Evolutionary conservation across 257 asterid genomes (phyloP), one percentile per base, ranked within the genome.

Genomic region (Primulina huaijiensis): DNA sequence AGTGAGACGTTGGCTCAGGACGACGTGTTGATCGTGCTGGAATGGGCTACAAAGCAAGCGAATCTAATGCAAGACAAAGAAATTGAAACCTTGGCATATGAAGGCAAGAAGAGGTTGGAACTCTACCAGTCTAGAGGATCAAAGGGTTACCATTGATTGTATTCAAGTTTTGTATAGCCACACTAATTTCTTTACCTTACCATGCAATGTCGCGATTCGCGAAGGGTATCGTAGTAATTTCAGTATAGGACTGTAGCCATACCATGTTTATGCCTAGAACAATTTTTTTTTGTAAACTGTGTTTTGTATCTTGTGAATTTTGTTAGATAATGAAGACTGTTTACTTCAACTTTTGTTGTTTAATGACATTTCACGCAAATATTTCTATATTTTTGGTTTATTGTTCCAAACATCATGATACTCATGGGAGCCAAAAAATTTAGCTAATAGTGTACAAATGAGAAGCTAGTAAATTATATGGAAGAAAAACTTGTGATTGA

Each of bases 51-150:
- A 14, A 88, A 88, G 53, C 93, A 86, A 59, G 65, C 72, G 14
- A 29, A 29, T 11, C 46, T 90, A 4, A 84, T 78, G 84, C 95
- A 83, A 56, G 93, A 84, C 35, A 74, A 86, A 3, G 70, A 67
- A 0, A 75, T 88, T 2, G 82, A 75, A 12, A 74, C 74, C 6
- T 72, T 88, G 30, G 89, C 79, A 1, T 74, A 35, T 6, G 97
- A 90, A 73, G 93, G 82, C 19, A 90, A 86, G 72, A 84, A 79
- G 75, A 88, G 91, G 62, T 72, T 88, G 78, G 92, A 83, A 67
- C 85, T 88, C 19, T 90, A 86, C 67, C 95, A 90, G 56, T 82
- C 95, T 2, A 86, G 91, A 73, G 78, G 71, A 11, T 67, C 89
- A 2, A 84, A 81, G 60, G 81, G 76, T 38, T 81, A 78, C 76